Percentiles rank a stretch among this genome's conserved stretches.
These are phyloP conservation scores for Rutstroemia sp. DNA, from an alignment of 2,329 filamentous ascomycete genomes.

Conservation along the genomic window DNA sequence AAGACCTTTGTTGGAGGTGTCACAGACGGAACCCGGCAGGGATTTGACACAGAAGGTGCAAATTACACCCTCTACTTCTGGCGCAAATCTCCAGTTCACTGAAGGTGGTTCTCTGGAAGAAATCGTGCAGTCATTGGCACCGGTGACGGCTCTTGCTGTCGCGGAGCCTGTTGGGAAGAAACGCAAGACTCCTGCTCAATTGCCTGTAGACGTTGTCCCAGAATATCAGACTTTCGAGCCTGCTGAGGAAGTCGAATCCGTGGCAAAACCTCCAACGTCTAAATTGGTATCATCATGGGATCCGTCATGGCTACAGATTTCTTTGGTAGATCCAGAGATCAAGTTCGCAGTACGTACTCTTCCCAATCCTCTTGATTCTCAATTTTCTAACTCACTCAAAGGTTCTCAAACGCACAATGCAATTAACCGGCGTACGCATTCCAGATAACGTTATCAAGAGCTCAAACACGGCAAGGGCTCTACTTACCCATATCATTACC, in stretches of 20 bases:
- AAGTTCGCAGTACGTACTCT: constrained; percentile 64
- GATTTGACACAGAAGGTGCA: constrained; percentile 23
- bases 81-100: constrained; percentile 20
- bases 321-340: constrained; percentile 48
- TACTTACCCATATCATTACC: constrained; percentile 47
- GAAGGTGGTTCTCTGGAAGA: constrained; percentile 11
- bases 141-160: not conserved
- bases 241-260: not conserved
- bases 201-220: constrained; percentile 24
- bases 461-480: constrained; percentile 44
- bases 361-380: not conserved
- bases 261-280: not conserved
- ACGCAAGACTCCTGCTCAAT: constrained; percentile 14
- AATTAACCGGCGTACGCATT: constrained; percentile 71
- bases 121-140: constrained; percentile 12
- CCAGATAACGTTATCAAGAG: constrained; percentile 60
- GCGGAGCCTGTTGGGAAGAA: constrained; percentile 5
- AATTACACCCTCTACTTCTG: constrained; percentile 18
- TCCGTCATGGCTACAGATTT: constrained; percentile 48
- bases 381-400: constrained; percentile 32
- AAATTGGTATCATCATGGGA: constrained; percentile 38
- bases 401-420: constrained; percentile 74
- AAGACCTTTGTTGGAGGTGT: constrained; percentile 24
- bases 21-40: constrained; percentile 9
- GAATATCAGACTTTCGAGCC: constrained; percentile 16